These are phyloP conservation scores for Kodamaea restingae DNA, from an alignment of 805 yeast genomes.

Conservation along the genomic window DNA sequence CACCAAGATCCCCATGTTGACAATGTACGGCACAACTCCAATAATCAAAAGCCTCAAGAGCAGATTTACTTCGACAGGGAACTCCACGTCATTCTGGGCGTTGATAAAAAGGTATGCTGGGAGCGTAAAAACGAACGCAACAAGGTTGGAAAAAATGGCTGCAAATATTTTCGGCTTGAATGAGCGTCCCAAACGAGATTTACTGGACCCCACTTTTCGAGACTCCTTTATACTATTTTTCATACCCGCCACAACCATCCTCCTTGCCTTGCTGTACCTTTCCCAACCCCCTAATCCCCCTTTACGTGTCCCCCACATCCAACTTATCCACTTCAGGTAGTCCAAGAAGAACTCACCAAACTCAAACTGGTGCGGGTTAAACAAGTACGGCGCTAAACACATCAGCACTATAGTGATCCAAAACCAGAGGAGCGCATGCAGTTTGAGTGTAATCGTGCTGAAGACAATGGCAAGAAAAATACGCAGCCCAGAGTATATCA, in stretches of 20 bases:
- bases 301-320: not conserved
- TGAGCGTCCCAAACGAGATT: not conserved
- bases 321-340: conserved; percentile 32
- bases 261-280: not conserved
- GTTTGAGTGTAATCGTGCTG: conserved; percentile 80
- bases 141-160: not conserved
- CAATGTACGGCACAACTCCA: conserved; percentile 45
- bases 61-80: conserved; percentile 40
- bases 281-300: conserved; percentile 1
- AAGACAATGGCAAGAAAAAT: conserved; percentile 67
- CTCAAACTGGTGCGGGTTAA: conserved; percentile 53
- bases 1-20: conserved; percentile 32
- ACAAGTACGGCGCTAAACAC: conserved; percentile 48
- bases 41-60: conserved; percentile 57
- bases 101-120: conserved; percentile 78
- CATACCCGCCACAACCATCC: not conserved
- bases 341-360: conserved; percentile 46
- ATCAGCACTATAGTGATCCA: conserved; percentile 47
- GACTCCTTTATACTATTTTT: not conserved
- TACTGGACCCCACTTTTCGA: not conserved
- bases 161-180: not conserved
- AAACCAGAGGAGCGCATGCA: conserved; percentile 61
- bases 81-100: conserved; percentile 75
- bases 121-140: conserved; percentile 17
- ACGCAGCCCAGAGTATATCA: conserved; percentile 75